Conservation (phyloP, 169 alveolate genomes). For the Plasmodium billcollinsi region DNA sequence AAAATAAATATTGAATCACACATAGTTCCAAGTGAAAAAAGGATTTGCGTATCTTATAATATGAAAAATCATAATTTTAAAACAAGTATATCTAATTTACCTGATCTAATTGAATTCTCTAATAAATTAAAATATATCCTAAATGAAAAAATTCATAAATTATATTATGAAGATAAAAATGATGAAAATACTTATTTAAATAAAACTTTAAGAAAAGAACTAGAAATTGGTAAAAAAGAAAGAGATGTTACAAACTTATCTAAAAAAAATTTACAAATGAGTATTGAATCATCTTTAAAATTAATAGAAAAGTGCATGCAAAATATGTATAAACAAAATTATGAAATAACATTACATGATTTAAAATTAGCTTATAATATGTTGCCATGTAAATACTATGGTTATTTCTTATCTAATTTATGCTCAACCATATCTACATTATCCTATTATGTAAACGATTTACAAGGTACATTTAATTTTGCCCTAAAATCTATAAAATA, state of each 20-base stretch:
- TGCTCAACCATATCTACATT: constrained; percentile 50
- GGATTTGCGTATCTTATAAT: constrained; percentile 7
- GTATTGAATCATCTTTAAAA: constrained; percentile 68
- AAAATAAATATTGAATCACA: constrained; percentile 7
- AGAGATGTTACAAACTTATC: constrained; percentile 41
- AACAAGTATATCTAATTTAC: neutral
- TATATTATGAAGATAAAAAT: constrained; percentile 15
- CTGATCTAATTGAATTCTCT: constrained; percentile 49
- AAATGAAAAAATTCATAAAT: constrained; percentile 6
- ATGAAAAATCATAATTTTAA: constrained; percentile 10
- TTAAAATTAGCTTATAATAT: constrained; percentile 67
- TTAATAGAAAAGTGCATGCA: constrained; percentile 51
- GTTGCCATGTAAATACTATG: constrained; percentile 75
- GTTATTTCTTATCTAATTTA: constrained; percentile 35
- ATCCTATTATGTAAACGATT: constrained; percentile 58
- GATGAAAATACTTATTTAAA: constrained; percentile 18
- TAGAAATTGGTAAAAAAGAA: constrained; percentile 50
- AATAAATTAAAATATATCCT: constrained; percentile 24
- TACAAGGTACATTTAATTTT: constrained; percentile 64
- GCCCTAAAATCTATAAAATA: constrained; percentile 59
- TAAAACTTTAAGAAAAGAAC: constrained; percentile 27
- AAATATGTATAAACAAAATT: constrained; percentile 50
- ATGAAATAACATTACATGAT: constrained; percentile 55
- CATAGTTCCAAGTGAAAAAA: constrained; percentile 3
- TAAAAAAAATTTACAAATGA: constrained; percentile 47